phyloP scores from a whole-genome alignment of 2,329 filamentous ascomycete species.

The Ceratocystis cubensis region DNA sequence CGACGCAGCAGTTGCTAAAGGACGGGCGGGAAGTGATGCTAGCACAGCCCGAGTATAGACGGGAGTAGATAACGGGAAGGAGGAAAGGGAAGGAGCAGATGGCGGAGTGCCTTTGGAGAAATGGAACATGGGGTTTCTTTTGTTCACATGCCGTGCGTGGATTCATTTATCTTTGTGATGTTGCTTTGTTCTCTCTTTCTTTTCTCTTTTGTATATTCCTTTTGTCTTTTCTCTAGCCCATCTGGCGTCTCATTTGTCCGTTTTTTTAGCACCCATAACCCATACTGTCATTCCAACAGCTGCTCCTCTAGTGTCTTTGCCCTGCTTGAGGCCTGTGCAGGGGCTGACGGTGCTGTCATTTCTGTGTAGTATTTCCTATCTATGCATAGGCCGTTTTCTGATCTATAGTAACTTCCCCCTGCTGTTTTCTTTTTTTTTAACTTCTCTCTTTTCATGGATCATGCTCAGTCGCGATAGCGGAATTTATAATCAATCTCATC shows the following conservation, averaged over 20 bases:
- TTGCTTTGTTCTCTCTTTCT: neutral
- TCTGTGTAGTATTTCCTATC: no score
- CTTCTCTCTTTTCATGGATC: no score
- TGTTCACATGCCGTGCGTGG: neutral
- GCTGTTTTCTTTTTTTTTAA: no score
- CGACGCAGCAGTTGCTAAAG: conserved; percentile 30
- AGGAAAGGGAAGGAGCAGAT: neutral
- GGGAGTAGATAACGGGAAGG: conserved; percentile 13
- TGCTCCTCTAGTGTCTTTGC: neutral
- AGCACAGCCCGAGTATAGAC: conserved; percentile 25
- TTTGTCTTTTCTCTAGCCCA: neutral
- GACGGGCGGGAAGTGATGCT: conserved; percentile 28
- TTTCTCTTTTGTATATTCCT: neutral
- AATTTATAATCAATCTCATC: neutral
- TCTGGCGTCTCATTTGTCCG: conserved; percentile 5
- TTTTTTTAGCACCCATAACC: neutral
- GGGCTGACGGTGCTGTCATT: no score
- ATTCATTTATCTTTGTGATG: neutral
- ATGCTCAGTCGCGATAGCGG: no score
- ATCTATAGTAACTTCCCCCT: no score
- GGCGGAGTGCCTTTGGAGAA: no score
- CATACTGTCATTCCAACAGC: neutral
- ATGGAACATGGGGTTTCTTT: neutral
- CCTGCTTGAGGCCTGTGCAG: neutral
- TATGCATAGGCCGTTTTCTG: no score